Evolutionary conservation across 306 rosid species (phyloP), one percentile per base, ranked within the genome.

Genomic region (Ammopiptanthus mongolicus): DNA sequence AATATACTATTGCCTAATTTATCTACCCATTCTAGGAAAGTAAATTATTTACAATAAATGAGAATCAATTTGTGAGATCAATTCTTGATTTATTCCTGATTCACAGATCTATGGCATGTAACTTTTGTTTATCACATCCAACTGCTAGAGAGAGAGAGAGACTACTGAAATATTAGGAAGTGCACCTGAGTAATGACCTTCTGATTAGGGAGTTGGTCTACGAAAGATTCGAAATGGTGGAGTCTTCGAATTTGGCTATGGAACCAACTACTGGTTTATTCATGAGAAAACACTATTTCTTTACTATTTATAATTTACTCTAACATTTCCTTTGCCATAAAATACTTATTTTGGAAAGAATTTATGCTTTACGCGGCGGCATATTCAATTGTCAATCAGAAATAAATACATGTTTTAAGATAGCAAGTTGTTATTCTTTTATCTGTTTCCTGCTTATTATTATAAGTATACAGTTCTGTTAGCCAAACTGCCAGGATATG

Each of bases 401-500:
- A 42, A 58, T 11, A 29, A 28, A 14, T 68, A 46, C 70, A 57
- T 69, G 46, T 17, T 19, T 3, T 23, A 34, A 5, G 21, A 15
- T 33, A 25, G 33, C 17, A 41, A 36, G 14, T 50, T 70, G 13
- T 62, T 25, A 25, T 62, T 46, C 28, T 39, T 47, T 34, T 10
- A 23, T 5, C 56, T 36, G 29, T 37, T 47, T 31, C 31, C 21
- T 29, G 53, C 15, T 42, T 37, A 71, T 78, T 14, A 6, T 28
- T 28, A 13, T 29, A 80, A 75, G 23, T 69, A 22, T 15, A 73
- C 61, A 68, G 59, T 69, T 85, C 51, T 72, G 66, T 56, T n/a
- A 37, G 60, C 81, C 53, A 73, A 62, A 50, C 64, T 14, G 36
- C 6, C 18, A 28, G 63, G 72, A 68, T 67, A 58, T 36, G 21